Evolutionary conservation across 1,284 basidiomycete species (phyloP).

Genomic region (Porodaedalea pini): DNA sequence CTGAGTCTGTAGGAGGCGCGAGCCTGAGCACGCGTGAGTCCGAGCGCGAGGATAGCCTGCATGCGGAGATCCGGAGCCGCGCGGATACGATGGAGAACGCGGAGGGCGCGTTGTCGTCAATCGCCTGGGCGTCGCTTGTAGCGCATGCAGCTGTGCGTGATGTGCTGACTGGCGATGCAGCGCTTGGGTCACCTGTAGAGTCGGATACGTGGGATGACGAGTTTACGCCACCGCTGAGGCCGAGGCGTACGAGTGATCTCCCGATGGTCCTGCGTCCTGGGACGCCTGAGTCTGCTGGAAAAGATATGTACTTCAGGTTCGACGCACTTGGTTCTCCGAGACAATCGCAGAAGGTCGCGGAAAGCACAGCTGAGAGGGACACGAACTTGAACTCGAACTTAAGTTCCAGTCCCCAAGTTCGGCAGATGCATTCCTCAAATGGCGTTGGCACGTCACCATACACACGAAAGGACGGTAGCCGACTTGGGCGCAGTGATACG

Average conservation of each 20-base stretch:
- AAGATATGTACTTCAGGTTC: slow-evolving; percentile 10
- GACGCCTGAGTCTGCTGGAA: slow-evolving; percentile 11
- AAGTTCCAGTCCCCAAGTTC: neutral
- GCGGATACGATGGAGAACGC: slow-evolving; percentile 1
- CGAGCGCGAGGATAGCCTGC: slow-evolving; percentile 12
- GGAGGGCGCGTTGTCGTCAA: slow-evolving; percentile 12
- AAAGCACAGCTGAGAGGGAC: neutral
- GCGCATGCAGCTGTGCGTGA: slow-evolving; percentile 8
- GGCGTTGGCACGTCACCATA: neutral
- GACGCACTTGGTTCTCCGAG: neutral
- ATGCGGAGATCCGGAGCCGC: slow-evolving; percentile 8
- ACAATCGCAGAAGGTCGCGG: neutral
- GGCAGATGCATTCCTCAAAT: neutral
- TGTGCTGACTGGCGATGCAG: neutral
- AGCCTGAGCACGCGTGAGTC: slow-evolving; percentile 3
- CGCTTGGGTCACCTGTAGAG: slow-evolving; percentile 10
- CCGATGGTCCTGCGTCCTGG: slow-evolving; percentile 16
- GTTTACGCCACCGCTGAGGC: neutral
- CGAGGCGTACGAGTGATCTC: slow-evolving; percentile 2
- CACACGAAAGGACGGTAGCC: neutral
- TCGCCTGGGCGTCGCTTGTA: slow-evolving; percentile 21
- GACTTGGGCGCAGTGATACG: neutral
- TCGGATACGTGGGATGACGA: slow-evolving; percentile 9
- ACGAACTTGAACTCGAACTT: too few species aligned
- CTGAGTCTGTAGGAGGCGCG: slow-evolving; percentile 4